Evolutionary conservation across 2,329 filamentous ascomycete genomes (phyloP).

Genomic region (Sphaerulina vaccinii): DNA sequence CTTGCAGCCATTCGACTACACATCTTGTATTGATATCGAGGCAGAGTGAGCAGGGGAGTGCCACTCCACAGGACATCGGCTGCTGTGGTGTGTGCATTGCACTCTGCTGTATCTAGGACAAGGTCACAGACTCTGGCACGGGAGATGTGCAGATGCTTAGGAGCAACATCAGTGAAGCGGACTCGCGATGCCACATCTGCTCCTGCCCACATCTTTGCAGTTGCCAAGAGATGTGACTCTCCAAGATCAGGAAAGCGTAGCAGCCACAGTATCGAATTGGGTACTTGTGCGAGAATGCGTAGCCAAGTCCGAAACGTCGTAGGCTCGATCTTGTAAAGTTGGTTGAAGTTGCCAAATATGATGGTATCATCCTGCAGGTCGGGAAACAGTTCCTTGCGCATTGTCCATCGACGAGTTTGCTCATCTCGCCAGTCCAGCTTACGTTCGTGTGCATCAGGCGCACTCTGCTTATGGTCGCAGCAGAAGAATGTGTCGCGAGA

Average conservation of each 20-base stretch:
- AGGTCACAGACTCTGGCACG: conserved; percentile 89
- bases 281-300: conserved; percentile 79
- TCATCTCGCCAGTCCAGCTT: conserved; percentile 79
- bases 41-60: conserved; percentile 85
- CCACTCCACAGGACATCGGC: conserved; percentile 96
- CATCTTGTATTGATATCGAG: conserved; percentile 97
- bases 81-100: conserved; percentile 96
- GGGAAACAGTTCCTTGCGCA: conserved; percentile 92
- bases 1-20: conserved; percentile 97
- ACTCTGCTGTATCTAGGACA: conserved; percentile 95
- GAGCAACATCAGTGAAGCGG: conserved; percentile 93
- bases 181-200: conserved; percentile 81
- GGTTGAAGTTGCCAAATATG: conserved; percentile 97
- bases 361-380: conserved; percentile 75
- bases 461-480: conserved; percentile 92
- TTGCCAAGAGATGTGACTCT: conserved; percentile 78
- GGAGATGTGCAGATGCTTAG: conserved; percentile 90
- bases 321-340: conserved; percentile 98
- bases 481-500: conserved; percentile 96
- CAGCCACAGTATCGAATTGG: conserved; percentile 90
- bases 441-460: conserved; percentile 66
- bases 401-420: conserved; percentile 77
- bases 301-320: conserved; percentile 95
- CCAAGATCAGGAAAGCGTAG: conserved; percentile 94
- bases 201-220: conserved; percentile 80